Evolutionary conservation across 257 asterid genomes (phyloP).

Genomic region (Galeopsis tetrahit): DNA sequence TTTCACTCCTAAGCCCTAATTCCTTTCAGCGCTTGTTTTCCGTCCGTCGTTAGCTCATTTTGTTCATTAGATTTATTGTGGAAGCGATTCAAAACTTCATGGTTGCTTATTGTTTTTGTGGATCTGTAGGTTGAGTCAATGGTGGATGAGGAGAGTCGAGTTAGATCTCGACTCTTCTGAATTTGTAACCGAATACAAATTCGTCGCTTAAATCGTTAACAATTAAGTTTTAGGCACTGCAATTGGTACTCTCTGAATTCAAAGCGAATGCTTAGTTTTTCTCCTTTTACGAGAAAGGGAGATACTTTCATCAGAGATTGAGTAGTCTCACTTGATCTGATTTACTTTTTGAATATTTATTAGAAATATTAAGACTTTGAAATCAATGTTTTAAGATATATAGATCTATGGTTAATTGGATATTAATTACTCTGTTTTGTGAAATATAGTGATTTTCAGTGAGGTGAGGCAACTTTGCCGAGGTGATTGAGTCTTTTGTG

Average conservation of each 20-base stretch:
- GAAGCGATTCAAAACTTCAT: neutral
- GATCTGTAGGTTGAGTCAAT: slow-evolving; percentile 47
- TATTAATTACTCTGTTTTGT: no score
- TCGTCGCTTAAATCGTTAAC: slow-evolving; percentile 87
- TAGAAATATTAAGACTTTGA: no score
- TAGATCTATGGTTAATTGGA: no score
- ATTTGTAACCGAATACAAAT: slow-evolving; percentile 84
- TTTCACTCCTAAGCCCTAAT: slow-evolving; percentile 40
- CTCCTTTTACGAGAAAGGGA: slow-evolving; percentile 82
- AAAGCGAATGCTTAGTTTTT: slow-evolving; percentile 70
- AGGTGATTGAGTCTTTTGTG: slow-evolving; percentile 47
- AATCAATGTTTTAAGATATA: no score
- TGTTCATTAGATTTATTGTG: no score
- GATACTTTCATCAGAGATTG: slow-evolving; percentile 51
- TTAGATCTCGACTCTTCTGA: slow-evolving; percentile 86
- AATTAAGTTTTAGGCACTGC: slow-evolving; percentile 74
- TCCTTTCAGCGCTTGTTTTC: neutral
- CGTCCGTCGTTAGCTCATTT: no score
- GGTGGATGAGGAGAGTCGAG: slow-evolving; percentile 95
- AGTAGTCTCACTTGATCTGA: no score
- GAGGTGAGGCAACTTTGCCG: slow-evolving; percentile 70
- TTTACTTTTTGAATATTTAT: no score
- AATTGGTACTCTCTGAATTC: slow-evolving; percentile 71
- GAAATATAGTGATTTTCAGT: neutral
- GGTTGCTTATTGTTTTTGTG: slow-evolving; percentile 22